A percentile compares a stretch with the other conserved stretches of the same genome.
These are phyloP conservation scores for Rhizoclosmatium globosum DNA, from an alignment of 192 early-diverging fungal genomes.

Conservation along the genomic window DNA sequence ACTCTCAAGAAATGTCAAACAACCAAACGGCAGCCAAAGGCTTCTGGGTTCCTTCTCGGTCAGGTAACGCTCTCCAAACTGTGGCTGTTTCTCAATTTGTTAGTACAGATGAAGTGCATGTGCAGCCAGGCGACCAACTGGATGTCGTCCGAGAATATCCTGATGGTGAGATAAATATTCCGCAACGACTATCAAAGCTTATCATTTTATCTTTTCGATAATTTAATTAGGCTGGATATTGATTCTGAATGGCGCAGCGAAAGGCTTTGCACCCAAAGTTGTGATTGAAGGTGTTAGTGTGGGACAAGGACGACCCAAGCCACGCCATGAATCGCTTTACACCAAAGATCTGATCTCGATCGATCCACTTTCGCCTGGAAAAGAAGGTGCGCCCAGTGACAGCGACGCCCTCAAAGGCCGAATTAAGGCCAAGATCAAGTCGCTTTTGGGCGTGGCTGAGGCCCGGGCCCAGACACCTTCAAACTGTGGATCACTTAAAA, in stretches of 20 bases:
- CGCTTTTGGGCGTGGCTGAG: neutral
- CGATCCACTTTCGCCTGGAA: neutral
- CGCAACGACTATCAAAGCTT: neutral
- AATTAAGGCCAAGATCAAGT: neutral
- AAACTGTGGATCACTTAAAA: conserved; percentile 48
- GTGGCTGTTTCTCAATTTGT: neutral
- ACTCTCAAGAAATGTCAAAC: too few relatives aligned
- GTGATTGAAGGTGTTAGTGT: neutral
- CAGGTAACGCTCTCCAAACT: neutral
- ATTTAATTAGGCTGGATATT: neutral
- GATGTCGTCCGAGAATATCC: neutral
- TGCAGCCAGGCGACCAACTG: neutral
- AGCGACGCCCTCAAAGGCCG: neutral
- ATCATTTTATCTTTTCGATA: neutral
- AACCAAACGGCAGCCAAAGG: neutral
- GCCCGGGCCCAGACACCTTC: conserved; percentile 16
- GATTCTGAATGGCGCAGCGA: neutral
- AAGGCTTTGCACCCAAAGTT: neutral
- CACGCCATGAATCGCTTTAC: neutral
- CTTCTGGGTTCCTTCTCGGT: neutral
- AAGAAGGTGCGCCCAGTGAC: neutral
- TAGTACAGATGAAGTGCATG: neutral
- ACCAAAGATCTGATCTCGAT: too few relatives aligned
- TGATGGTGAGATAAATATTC: neutral
- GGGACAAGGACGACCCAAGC: neutral